Conservation (phyloP, 345 rosid species). For the Eucalyptus globulus region DNA sequence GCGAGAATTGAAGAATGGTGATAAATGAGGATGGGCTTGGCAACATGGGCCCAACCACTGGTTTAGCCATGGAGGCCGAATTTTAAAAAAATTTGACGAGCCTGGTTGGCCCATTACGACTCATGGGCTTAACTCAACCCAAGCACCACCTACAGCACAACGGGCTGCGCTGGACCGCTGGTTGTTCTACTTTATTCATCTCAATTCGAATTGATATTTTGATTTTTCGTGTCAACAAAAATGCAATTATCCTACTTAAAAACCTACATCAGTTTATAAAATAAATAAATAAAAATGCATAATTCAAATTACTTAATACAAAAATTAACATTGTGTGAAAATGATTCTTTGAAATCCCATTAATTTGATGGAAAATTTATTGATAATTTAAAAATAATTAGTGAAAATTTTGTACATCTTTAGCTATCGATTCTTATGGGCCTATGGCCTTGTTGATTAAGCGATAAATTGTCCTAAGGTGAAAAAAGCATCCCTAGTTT, state of each 20-base stretch:
- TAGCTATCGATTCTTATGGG: neutral
- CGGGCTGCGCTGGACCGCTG: neutral
- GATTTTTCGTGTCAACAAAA: neutral
- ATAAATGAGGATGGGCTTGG: neutral
- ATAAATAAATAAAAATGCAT: neutral
- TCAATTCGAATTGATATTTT: neutral
- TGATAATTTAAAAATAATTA: neutral
- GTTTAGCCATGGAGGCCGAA: neutral
- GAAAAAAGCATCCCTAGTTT: neutral
- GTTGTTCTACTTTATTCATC: neutral
- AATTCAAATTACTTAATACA: neutral
- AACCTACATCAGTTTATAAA: neutral
- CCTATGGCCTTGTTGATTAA: neutral
- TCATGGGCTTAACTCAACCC: neutral
- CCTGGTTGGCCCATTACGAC: neutral
- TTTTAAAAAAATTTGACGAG: neutral
- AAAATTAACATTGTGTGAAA: neutral
- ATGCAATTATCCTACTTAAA: neutral
- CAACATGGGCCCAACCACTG: neutral
- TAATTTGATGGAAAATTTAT: neutral
- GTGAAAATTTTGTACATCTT: neutral
- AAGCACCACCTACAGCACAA: neutral
- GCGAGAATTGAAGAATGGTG: neutral
- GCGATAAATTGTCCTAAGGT: neutral
- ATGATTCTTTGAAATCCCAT: neutral